phyloP scores from a whole-genome alignment of 495 filamentous ascomycete genomes.

The Penicillium alfredii region DNA sequence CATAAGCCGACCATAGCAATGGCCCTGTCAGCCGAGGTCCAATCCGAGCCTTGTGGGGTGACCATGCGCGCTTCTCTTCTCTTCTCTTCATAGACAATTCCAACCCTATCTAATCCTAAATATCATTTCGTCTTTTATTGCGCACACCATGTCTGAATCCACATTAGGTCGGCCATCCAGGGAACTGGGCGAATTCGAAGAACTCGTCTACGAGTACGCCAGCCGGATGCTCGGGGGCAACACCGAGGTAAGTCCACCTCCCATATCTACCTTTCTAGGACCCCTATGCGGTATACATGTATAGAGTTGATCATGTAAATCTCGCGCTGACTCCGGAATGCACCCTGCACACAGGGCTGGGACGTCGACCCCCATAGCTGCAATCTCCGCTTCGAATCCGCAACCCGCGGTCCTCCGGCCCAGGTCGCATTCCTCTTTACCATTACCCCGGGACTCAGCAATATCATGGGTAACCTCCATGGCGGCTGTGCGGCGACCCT shows the following conservation, averaged over 20 bases:
- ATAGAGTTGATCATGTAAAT: too few relatives aligned
- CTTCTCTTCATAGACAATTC: too few relatives aligned
- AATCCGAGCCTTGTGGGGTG: constrained; percentile 5
- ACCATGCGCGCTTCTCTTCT: too few relatives aligned
- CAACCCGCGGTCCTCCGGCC: constrained; percentile 28
- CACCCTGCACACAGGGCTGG: too few relatives aligned
- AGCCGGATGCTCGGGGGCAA: constrained; percentile 16
- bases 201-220: constrained; percentile 28
- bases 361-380: constrained; percentile 25
- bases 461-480: constrained; percentile 57
- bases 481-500: constrained; percentile 64
- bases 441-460: constrained; percentile 50
- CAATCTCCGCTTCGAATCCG: constrained; percentile 39
- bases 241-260: constrained; percentile 15
- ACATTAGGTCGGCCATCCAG: constrained; percentile 19
- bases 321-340: too few relatives aligned
- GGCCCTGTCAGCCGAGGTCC: too few relatives aligned
- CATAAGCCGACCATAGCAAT: too few relatives aligned
- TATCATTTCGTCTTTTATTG: not conserved
- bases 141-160: constrained; percentile 15
- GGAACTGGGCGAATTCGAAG: constrained; percentile 30
- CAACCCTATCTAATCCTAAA: not conserved
- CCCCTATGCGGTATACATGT: too few relatives aligned
- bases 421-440: constrained; percentile 40
- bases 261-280: not conserved